Evolutionary conservation across 208 protist species (phyloP).

Genomic region (Leishmania martiniquensis): DNA sequence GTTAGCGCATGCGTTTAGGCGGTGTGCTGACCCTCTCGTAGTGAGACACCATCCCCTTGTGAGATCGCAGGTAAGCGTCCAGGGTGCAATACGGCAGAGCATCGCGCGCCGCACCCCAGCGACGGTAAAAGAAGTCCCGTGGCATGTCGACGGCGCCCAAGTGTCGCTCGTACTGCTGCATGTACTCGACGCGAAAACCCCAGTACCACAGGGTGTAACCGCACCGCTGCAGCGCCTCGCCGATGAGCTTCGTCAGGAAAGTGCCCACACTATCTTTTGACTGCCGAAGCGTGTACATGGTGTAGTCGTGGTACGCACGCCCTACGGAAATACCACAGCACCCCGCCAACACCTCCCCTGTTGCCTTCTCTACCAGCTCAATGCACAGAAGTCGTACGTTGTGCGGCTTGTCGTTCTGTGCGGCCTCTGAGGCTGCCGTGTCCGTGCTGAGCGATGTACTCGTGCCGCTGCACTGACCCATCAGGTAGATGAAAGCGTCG

Average conservation of each 20-base stretch:
- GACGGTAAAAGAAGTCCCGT: slow-evolving; percentile 44
- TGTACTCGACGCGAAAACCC: slow-evolving; percentile 69
- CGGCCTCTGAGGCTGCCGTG: not conserved
- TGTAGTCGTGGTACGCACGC: slow-evolving; percentile 75
- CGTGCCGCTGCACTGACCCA: slow-evolving; percentile 13
- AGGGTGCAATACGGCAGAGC: slow-evolving; percentile 29
- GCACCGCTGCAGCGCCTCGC: slow-evolving; percentile 70
- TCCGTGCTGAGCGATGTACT: not conserved
- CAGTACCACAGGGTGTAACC: slow-evolving; percentile 86
- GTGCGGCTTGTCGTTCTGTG: not conserved
- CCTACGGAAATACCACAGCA: slow-evolving; percentile 69
- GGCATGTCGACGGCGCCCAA: slow-evolving; percentile 52
- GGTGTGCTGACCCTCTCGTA: not conserved
- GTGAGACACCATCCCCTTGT: slow-evolving; percentile 54
- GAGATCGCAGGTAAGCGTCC: slow-evolving; percentile 40
- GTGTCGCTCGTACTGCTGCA: slow-evolving; percentile 53
- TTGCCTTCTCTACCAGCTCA: slow-evolving; percentile 47
- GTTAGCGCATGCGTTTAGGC: not conserved
- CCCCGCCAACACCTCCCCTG: slow-evolving; percentile 47
- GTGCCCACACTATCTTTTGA: slow-evolving; percentile 45
- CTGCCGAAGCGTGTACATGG: slow-evolving; percentile 68
- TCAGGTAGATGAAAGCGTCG: slow-evolving; percentile 17
- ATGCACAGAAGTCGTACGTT: slow-evolving; percentile 39
- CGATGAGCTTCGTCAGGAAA: slow-evolving; percentile 67
- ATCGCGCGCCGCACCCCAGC: slow-evolving; percentile 50